Evolutionary conservation across 768 basidiomycete genomes (phyloP).

Genomic region (Mycena leptocephala): DNA sequence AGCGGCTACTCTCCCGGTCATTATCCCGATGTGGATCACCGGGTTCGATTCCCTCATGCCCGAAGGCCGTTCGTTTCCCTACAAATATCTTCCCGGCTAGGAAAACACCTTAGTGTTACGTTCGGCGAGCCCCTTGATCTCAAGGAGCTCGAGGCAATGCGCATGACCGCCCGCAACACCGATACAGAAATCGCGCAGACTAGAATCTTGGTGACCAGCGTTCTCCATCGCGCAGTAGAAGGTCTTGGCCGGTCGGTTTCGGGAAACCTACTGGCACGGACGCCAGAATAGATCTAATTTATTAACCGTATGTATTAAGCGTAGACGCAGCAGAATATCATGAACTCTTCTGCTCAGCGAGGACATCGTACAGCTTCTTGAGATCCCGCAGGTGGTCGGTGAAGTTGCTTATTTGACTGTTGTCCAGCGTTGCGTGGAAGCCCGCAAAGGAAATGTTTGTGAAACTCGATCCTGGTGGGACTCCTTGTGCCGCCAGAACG

Average conservation of each 20-base stretch:
- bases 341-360: slow-evolving; percentile 14
- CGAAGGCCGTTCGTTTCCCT: slow-evolving; percentile 83
- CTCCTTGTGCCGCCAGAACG: slow-evolving; percentile 10
- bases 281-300: slow-evolving; percentile 25
- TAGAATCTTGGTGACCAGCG: slow-evolving; percentile 69
- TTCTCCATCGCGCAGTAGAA: slow-evolving; percentile 70
- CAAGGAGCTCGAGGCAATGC: slow-evolving; percentile 50
- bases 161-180: slow-evolving; percentile 6
- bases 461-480: slow-evolving; percentile 16
- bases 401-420: slow-evolving; percentile 33
- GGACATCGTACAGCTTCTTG: slow-evolving; percentile 35
- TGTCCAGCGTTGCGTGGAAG: slow-evolving; percentile 23
- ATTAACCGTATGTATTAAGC: background rate
- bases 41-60: slow-evolving; percentile 95
- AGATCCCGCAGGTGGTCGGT: slow-evolving; percentile 36
- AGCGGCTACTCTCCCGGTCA: slow-evolving; percentile 71
- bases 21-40: slow-evolving; percentile 97
- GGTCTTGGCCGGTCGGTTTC: slow-evolving; percentile 67
- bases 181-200: slow-evolving; percentile 53
- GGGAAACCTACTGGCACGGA: slow-evolving; percentile 51
- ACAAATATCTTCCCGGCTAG: slow-evolving; percentile 79
- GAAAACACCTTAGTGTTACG: slow-evolving; percentile 79
- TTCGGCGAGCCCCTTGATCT: slow-evolving; percentile 83
- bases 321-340: slow-evolving; percentile 4
- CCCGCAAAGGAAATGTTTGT: slow-evolving; percentile 21